Percentiles rank a stretch among this genome's conserved stretches.
Conservation (phyloP, 2,329 filamentous ascomycete genomes). For the Thyridium curvatum region DNA sequence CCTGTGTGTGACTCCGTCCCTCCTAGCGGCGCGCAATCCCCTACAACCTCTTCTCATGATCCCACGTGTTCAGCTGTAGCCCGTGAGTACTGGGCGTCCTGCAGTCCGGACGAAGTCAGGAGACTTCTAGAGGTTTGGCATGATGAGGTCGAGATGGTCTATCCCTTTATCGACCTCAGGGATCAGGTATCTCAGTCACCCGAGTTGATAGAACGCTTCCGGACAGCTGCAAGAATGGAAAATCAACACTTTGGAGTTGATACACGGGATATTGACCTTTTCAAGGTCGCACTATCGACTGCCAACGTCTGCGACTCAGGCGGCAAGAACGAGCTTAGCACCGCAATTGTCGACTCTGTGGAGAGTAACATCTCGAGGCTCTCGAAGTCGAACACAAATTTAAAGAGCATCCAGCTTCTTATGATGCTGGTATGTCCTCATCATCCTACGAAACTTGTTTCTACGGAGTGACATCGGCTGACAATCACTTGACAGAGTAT, state of each 20-base stretch:
- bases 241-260: conserved; percentile 22
- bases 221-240: conserved; percentile 17
- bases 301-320: conserved; percentile 23
- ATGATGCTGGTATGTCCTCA: conserved; percentile 18
- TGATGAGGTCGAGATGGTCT: conserved; percentile 31
- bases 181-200: no score
- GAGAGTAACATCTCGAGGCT: conserved; percentile 20
- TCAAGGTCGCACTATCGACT: conserved; percentile 26
- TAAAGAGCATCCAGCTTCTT: conserved; percentile 25
- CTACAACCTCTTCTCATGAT: conserved; percentile 12
- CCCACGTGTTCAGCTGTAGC: conserved; percentile 6
- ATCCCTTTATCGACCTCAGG: no score
- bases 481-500: conserved; percentile 12
- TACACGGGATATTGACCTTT: no score
- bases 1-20: conserved; percentile 20
- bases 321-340: conserved; percentile 20
- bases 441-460: no score
- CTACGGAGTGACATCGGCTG: no score
- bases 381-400: conserved; percentile 15
- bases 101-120: conserved; percentile 16
- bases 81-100: conserved; percentile 14
- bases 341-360: conserved; percentile 18
- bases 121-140: conserved; percentile 27
- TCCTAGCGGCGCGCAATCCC: no score
- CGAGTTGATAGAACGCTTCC: conserved; percentile 17